Conservation (phyloP, 768 basidiomycete species). For the Suillus ampliporus region DNA sequence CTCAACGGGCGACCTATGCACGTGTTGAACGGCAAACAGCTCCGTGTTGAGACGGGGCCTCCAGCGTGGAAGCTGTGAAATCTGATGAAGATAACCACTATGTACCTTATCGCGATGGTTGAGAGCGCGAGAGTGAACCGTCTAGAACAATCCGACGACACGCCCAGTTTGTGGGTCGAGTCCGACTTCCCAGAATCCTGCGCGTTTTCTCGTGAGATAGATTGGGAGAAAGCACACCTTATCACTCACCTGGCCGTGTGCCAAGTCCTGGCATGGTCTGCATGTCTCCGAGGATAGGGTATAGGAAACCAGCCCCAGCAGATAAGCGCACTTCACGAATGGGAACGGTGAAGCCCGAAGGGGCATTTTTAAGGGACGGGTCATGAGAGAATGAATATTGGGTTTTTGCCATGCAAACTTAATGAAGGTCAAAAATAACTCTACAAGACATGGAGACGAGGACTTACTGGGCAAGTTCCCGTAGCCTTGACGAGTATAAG, state of each 20-base stretch:
- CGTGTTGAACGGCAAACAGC: constrained; percentile 48
- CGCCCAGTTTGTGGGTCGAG: constrained; percentile 80
- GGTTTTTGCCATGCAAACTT: constrained; percentile 97
- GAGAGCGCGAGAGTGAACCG: constrained; percentile 20
- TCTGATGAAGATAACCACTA: constrained; percentile 24
- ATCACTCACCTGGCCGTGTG: constrained; percentile 76
- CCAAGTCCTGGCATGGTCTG: constrained; percentile 97
- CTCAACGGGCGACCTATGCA: constrained; percentile 23
- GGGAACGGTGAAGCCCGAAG: constrained; percentile 91
- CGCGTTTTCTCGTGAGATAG: constrained; percentile 19
- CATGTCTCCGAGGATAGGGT: constrained; percentile 96
- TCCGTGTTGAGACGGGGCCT: constrained; percentile 45
- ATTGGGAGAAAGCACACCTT: not conserved
- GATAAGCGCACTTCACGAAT: constrained; percentile 87
- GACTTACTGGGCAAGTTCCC: constrained; percentile 74
- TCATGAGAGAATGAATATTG: constrained; percentile 98
- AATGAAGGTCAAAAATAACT: constrained; percentile 17
- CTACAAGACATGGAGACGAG: constrained; percentile 9
- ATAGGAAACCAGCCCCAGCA: constrained; percentile 95
- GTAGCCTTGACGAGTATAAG: constrained; percentile 92
- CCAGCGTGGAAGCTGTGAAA: constrained; percentile 23
- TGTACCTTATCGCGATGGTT: constrained; percentile 21
- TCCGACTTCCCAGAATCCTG: constrained; percentile 91
- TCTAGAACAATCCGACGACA: constrained; percentile 85
- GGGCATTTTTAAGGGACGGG: constrained; percentile 87